Base-by-base conservation (phyloP, 176 grass and related monocot species). In the Aegilops tauschii region DNA sequence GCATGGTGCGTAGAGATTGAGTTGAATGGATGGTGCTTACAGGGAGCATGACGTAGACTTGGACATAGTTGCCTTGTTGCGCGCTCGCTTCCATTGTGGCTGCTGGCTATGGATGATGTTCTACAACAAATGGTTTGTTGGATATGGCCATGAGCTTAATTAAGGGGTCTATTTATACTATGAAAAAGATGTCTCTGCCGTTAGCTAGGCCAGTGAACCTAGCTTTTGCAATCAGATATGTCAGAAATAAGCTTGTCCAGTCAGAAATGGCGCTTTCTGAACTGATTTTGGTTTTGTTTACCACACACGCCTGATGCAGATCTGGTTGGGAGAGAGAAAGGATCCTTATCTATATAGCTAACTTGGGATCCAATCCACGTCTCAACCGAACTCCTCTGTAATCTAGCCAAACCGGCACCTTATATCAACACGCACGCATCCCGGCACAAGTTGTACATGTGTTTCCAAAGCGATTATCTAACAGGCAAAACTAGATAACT, bases 41-140 rank as follows among this genome's bases (percentile, higher is more conserved):
- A 13, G 88, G 90, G 69, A 95, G 86, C 93, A 92, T 95, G 80
- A 91, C 90, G 69, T 87, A 90, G 71, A 91, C 88, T 67, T 87
- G 86, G 69, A 95, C 86, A 61, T 92, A 95, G 86, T 95, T 95
- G 61, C 71, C 88, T 36, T 82, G 12, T 47, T 12, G 44, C 86
- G 82, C 63, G 77, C 82, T 86, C 77, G 9, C 62, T 1, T 64
- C 80, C 68, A 87, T 85, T 69, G 81, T 76, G 20, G 75, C 45
- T 80, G 61, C 59, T 75, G 61, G 21, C 68, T 80, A 29, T 59
- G 56, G 56, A 59, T 59, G 56, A 9, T 21, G 18, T 2, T 9
- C 56, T 59, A 8, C 56, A 59, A 59, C 10, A 45, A 36, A 58
- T 31, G n/a, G 70, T 4, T 76, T 76, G 85, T 16, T 69, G 85